Evolutionary conservation across 1,284 basidiomycete genomes (phyloP), one percentile per base, ranked within the genome.

Genomic region (Cryptococcus floricola): DNA sequence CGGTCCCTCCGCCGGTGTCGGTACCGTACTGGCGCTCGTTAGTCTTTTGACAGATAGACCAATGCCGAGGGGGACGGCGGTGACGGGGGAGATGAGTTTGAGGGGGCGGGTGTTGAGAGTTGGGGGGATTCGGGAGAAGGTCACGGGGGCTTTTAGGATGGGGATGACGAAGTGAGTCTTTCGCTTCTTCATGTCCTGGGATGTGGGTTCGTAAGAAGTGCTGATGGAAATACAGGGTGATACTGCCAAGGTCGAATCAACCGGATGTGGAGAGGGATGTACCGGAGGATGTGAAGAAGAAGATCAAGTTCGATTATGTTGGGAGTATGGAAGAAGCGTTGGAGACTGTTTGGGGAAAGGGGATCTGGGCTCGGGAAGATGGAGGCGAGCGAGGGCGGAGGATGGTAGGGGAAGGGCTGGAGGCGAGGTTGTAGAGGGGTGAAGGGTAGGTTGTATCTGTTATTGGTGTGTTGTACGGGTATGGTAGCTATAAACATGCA

Each of bases 71-170:
- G 88, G 91, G 70, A 87, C 91, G 57, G 91, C 92, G 2, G 91
- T 95, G 87, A 95, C 92, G 0, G 91, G 92, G 31, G 92, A 96
- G 74, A 90, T 96, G 59, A 92, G 91, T 0, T 83, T 96, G 10
- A 87, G 91, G 0, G 92, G 92, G 0, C 88, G 91, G 71, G 90
- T 95, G 64, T 71, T 59, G n/a, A 42, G 54, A 14, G 92, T 96
- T 4, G 92, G 92, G 12, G 92, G 92, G 0, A 79, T 95, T 62
- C 94, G 93, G 78, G 91, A 95, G 79, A 94, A 95, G 81, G 91
- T 93, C 54, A 82, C 94, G 3, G 91, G 91, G 1, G 92, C 92
- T 0, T 91, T 95, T 72, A 84, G 92, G 9, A 91, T 91, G 3
- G 91, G 90, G 0, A 93, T 95, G 77, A 90, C 86, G 73, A 90